These are phyloP conservation scores for Hypomontagnella monticulosa DNA, from an alignment of 495 filamentous ascomycete species.

Conservation along the genomic window DNA sequence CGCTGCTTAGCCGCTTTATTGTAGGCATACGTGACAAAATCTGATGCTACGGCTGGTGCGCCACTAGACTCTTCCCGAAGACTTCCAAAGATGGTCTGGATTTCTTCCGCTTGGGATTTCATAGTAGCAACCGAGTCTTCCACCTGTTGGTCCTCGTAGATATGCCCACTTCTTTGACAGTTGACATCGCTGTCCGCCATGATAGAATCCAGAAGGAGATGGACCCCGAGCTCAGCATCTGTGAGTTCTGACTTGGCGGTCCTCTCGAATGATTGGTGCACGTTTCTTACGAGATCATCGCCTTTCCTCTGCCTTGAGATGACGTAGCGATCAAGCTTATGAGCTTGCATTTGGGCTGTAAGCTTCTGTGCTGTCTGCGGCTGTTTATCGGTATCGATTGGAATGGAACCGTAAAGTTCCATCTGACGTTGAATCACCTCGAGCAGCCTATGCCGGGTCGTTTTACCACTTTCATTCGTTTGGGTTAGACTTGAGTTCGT, in stretches of 20 bases:
- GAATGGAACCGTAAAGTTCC: conserved; percentile 39
- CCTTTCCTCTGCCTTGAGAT: conserved; percentile 36
- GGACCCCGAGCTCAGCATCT: conserved; percentile 36
- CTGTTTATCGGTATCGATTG: conserved; percentile 22
- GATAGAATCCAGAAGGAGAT: conserved; percentile 41
- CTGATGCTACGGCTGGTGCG: conserved; percentile 17
- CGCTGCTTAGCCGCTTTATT: conserved; percentile 28
- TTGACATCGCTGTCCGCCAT: conserved; percentile 35
- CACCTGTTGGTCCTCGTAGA: conserved; percentile 44
- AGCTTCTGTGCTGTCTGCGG: not conserved
- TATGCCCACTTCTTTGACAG: conserved; percentile 16
- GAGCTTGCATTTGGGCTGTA: conserved; percentile 10
- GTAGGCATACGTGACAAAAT: conserved; percentile 37
- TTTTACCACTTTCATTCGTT: not conserved
- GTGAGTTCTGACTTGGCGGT: conserved; percentile 31
- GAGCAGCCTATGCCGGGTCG: conserved; percentile 9
- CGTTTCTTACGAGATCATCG: conserved; percentile 35
- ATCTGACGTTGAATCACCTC: conserved; percentile 35
- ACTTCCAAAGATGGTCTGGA: conserved; percentile 23
- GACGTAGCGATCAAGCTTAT: conserved; percentile 38
- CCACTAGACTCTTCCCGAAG: conserved; percentile 23
- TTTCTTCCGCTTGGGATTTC: conserved; percentile 33
- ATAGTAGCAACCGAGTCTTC: conserved; percentile 42
- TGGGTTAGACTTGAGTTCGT: not conserved
- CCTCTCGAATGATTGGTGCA: conserved; percentile 39